Conservation (phyloP, 2,329 filamentous ascomycete genomes). For the Botrytis pseudocinerea region DNA sequence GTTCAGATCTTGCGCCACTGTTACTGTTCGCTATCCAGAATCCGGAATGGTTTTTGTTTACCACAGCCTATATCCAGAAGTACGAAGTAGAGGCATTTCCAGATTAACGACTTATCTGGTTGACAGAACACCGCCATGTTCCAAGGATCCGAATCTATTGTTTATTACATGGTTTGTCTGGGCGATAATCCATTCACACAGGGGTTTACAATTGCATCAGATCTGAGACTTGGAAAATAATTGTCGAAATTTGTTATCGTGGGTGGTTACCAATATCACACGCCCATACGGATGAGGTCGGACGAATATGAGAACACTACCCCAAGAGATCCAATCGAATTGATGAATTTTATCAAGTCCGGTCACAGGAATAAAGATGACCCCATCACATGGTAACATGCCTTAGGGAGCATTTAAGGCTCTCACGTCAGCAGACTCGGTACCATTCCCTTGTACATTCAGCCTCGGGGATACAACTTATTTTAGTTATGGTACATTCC, state of each 20-base stretch:
- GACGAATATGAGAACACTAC: not conserved
- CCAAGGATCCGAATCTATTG: not conserved
- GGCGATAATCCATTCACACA: not conserved
- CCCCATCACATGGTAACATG: conserved; percentile 1
- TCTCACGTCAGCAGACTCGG: conserved; percentile 12
- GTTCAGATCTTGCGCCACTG: not conserved
- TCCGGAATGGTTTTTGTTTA: not conserved
- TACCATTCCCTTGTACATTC: conserved; percentile 1
- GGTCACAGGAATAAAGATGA: not conserved
- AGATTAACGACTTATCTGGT: not conserved
- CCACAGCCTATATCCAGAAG: not conserved
- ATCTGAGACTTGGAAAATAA: not conserved
- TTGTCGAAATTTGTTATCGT: not conserved
- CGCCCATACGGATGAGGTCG: not conserved
- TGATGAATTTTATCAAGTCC: not conserved
- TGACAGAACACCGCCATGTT: not conserved
- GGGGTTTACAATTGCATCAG: not conserved
- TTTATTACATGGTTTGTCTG: not conserved
- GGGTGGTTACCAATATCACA: not conserved
- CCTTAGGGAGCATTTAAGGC: not conserved
- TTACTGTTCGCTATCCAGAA: not conserved
- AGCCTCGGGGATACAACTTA: conserved; percentile 8
- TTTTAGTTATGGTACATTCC: not conserved
- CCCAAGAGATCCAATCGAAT: not conserved
- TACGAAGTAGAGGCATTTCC: not conserved